Conservation (phyloP, 2,329 filamentous ascomycete species). For the Colletotrichum tropicale region DNA sequence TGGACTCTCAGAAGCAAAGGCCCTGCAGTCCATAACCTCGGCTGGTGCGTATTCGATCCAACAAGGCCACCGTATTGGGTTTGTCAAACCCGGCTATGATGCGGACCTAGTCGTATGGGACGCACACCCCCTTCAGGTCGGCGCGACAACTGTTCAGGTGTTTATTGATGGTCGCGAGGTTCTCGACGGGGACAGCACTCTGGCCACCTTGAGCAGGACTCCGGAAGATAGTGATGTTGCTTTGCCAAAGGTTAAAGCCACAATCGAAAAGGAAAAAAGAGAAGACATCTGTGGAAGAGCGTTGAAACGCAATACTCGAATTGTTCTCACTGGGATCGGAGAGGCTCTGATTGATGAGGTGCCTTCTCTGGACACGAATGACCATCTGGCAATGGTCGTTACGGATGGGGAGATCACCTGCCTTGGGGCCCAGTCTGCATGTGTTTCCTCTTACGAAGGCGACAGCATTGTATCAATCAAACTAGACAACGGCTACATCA, state of each 20-base stretch:
- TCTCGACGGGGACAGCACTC: neutral
- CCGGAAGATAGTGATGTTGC: neutral
- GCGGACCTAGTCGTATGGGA: slow-evolving; percentile 56
- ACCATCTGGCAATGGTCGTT: neutral
- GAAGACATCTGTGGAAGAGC: neutral
- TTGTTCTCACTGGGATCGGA: neutral
- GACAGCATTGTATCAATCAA: slow-evolving; percentile 26
- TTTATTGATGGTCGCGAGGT: slow-evolving; percentile 45
- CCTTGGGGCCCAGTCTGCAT: neutral
- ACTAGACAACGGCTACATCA: slow-evolving; percentile 49
- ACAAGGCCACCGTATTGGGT: slow-evolving; percentile 47
- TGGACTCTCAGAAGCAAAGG: slow-evolving; percentile 39
- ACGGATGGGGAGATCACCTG: neutral
- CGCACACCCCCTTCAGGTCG: slow-evolving; percentile 47
- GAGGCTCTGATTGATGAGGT: neutral
- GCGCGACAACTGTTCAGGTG: slow-evolving; percentile 49
- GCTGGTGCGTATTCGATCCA: slow-evolving; percentile 46
- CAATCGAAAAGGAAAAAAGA: neutral
- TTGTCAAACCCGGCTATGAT: slow-evolving; percentile 47
- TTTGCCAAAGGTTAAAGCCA: neutral
- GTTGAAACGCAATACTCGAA: neutral
- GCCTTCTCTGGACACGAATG: fast-evolving
- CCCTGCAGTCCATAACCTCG: slow-evolving; percentile 47
- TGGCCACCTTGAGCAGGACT: neutral
- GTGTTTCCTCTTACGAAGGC: neutral